A percentile compares a stretch with the other conserved stretches of the same genome.
Evolutionary conservation across 345 rosid species (phyloP).

Genomic region (Salix viminalis): DNA sequence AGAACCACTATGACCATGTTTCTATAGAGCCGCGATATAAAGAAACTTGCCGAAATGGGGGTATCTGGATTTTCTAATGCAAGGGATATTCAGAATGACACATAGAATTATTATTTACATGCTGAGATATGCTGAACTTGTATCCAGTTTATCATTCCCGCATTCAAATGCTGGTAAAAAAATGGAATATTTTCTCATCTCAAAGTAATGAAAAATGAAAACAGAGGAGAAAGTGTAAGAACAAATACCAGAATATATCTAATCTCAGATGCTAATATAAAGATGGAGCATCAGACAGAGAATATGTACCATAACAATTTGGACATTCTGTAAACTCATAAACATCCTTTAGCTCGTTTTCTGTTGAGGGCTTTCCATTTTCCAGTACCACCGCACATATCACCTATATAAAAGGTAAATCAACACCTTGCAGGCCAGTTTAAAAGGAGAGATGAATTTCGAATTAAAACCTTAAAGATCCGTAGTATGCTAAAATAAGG

Average conservation of each 20-base stretch:
- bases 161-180: not conserved
- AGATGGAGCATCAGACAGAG: not conserved
- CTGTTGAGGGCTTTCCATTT: conserved; percentile 97
- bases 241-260: not conserved
- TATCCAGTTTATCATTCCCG: not conserved
- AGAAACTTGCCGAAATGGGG: not conserved
- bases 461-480: not conserved
- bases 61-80: too few relatives aligned
- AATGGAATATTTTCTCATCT: not conserved
- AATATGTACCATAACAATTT: conserved; percentile 73
- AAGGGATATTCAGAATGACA: too few relatives aligned
- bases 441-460: not conserved
- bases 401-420: conserved; percentile 51
- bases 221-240: not conserved
- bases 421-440: conserved; percentile 1
- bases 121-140: not conserved
- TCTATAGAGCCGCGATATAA: not conserved
- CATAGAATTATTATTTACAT: too few relatives aligned
- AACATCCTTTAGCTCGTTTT: conserved; percentile 94
- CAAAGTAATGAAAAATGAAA: not conserved
- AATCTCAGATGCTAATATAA: not conserved
- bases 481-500: not conserved
- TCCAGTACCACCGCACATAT: conserved; percentile 99
- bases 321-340: conserved; percentile 96
- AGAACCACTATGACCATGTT: not conserved